These are phyloP conservation scores for Macadamia integrifolia DNA, from an alignment of 164 flowering plant species.

Conservation along the genomic window DNA sequence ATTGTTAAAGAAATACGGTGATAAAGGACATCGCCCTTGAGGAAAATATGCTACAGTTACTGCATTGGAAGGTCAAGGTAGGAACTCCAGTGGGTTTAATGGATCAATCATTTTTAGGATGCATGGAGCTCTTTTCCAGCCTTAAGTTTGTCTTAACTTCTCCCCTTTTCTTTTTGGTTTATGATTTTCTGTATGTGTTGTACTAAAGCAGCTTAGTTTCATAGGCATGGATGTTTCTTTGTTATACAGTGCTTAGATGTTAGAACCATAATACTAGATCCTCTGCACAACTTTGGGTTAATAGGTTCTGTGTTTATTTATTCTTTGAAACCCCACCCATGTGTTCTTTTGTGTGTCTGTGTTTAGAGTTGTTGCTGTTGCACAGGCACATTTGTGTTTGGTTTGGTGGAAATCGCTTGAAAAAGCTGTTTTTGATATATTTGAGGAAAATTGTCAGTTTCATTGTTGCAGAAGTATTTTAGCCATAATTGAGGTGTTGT, in stretches of 20 bases:
- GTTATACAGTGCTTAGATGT: neutral
- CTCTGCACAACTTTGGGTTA: neutral
- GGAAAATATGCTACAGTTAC: neutral
- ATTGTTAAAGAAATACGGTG: neutral
- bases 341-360: too few relatives aligned
- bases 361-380: too few relatives aligned
- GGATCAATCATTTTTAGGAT: neutral
- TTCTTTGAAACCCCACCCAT: neutral
- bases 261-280: neutral
- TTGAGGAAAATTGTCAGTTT: too few relatives aligned
- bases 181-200: constrained; percentile 2
- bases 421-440: too few relatives aligned
- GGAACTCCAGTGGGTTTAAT: neutral
- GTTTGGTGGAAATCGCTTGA: too few relatives aligned
- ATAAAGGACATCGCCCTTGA: neutral
- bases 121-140: constrained; percentile 4
- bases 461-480: too few relatives aligned
- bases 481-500: too few relatives aligned
- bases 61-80: constrained; percentile 2
- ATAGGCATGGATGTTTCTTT: neutral
- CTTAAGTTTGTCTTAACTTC: neutral
- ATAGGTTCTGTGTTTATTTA: neutral
- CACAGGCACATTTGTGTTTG: too few relatives aligned
- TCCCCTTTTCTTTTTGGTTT: neutral
- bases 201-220: constrained; percentile 6